A percentile compares a stretch with the other conserved stretches of the same genome.
phyloP scores from a whole-genome alignment of 1,139 yeast species.

The Chernovozyma aurita region DNA sequence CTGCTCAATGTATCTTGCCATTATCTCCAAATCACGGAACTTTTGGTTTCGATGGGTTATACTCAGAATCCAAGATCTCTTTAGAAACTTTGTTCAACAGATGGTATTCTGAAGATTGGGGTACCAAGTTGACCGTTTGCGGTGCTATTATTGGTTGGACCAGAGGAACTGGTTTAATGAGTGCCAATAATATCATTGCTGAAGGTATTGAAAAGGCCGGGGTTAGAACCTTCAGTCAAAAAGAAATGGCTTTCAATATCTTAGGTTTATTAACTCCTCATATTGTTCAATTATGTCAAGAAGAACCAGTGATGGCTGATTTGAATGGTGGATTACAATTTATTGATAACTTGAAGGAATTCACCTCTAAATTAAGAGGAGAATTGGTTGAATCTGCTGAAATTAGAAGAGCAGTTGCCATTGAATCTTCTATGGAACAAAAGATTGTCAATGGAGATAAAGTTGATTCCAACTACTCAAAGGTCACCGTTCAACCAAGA shows the following conservation, averaged over 20 bases:
- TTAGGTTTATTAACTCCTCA: constrained; percentile 90
- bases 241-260: constrained; percentile 98
- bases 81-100: constrained; percentile 95
- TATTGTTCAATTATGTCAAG: constrained; percentile 83
- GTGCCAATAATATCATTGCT: constrained; percentile 94
- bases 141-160: constrained; percentile 99
- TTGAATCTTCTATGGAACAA: constrained; percentile 90
- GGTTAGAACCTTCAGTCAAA: constrained; percentile 96
- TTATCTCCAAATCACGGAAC: constrained; percentile 98
- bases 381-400: constrained; percentile 85
- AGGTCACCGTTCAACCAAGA: constrained; percentile 79
- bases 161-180: constrained; percentile 98
- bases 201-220: constrained; percentile 95
- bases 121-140: constrained; percentile 86
- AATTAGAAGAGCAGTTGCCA: constrained; percentile 90
- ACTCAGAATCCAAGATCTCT: constrained; percentile 94
- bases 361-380: constrained; percentile 74
- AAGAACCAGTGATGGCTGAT: constrained; percentile 94
- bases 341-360: constrained; percentile 86
- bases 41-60: constrained; percentile 95
- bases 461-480: constrained; percentile 81
- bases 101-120: constrained; percentile 99
- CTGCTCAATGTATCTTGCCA: constrained; percentile 95
- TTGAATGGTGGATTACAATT: constrained; percentile 97
- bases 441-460: constrained; percentile 85